These are phyloP conservation scores for Serendipita sp. DNA, from an alignment of 768 basidiomycete genomes.

Conservation along the genomic window DNA sequence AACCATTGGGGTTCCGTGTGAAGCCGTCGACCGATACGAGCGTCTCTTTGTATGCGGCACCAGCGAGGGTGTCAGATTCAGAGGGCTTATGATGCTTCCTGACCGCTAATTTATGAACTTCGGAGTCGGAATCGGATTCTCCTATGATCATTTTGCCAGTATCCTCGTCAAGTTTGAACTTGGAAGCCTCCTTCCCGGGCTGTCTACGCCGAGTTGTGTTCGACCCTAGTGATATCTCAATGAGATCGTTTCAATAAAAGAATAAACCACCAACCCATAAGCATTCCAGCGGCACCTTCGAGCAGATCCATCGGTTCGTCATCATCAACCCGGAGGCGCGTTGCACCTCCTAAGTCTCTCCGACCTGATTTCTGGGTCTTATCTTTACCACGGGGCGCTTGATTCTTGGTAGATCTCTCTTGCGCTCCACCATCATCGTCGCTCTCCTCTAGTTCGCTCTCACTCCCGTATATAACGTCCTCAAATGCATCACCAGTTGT, in stretches of 20 bases:
- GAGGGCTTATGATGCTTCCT: constrained; percentile 12
- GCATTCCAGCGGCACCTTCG: constrained; percentile 55
- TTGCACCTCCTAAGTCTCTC: constrained; percentile 26
- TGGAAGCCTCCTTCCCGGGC: constrained; percentile 71
- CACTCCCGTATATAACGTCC: constrained; percentile 92
- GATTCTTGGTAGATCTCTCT: constrained; percentile 13
- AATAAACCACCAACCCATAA: constrained; percentile 40
- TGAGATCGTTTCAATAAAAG: background rate
- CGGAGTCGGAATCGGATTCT: constrained; percentile 37
- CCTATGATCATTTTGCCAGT: constrained; percentile 65
- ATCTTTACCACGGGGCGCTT: constrained; percentile 17
- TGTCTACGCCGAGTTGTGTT: constrained; percentile 41
- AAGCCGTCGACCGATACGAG: constrained; percentile 81
- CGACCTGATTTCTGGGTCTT: constrained; percentile 17
- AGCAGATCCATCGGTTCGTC: constrained; percentile 94
- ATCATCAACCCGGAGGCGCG: constrained; percentile 68
- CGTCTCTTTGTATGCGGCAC: constrained; percentile 69
- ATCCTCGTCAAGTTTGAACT: constrained; percentile 76
- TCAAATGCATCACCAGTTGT: constrained; percentile 81
- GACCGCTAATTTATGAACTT: constrained; percentile 24
- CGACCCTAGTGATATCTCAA: constrained; percentile 18
- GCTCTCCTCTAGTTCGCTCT: constrained; percentile 69
- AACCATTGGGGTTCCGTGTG: constrained; percentile 66
- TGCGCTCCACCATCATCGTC: constrained; percentile 36
- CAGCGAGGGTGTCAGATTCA: constrained; percentile 38